A percentile compares a stretch with the other conserved stretches of the same genome.
Conservation (phyloP, 2,329 filamentous ascomycete species). For the Fusarium floridanum region DNA sequence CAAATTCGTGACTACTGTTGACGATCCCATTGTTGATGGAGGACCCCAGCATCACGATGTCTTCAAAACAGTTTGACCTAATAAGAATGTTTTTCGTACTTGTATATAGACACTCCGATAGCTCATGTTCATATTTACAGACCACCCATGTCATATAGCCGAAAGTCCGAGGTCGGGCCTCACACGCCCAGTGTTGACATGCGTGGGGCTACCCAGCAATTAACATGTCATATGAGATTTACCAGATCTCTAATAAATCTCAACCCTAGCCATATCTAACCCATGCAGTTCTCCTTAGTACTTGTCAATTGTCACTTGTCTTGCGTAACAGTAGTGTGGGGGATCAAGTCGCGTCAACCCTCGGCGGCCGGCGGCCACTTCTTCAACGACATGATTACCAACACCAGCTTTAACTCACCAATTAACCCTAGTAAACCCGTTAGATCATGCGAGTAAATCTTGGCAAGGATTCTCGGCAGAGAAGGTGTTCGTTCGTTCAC, state of each 20-base stretch:
- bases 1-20: too few species aligned
- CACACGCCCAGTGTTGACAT: background rate
- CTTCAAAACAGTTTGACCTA: too few species aligned
- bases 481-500: background rate
- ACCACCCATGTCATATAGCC: background rate
- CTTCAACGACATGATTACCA: background rate
- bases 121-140: too few species aligned
- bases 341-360: too few species aligned
- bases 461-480: background rate
- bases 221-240: background rate
- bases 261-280: background rate
- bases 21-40: too few species aligned
- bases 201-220: background rate
- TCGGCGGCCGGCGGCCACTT: constrained; percentile 2
- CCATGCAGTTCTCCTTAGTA: too few species aligned
- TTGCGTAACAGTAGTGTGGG: background rate
- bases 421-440: background rate
- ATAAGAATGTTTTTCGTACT: too few species aligned
- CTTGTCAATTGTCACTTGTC: background rate
- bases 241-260: background rate
- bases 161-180: background rate
- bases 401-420: background rate
- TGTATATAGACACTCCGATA: too few species aligned
- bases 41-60: too few species aligned
- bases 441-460: background rate